A percentile compares a stretch with the other conserved stretches of the same genome.
Evolutionary conservation across 495 filamentous ascomycete species (phyloP).

Genomic region (Xylaria curta): DNA sequence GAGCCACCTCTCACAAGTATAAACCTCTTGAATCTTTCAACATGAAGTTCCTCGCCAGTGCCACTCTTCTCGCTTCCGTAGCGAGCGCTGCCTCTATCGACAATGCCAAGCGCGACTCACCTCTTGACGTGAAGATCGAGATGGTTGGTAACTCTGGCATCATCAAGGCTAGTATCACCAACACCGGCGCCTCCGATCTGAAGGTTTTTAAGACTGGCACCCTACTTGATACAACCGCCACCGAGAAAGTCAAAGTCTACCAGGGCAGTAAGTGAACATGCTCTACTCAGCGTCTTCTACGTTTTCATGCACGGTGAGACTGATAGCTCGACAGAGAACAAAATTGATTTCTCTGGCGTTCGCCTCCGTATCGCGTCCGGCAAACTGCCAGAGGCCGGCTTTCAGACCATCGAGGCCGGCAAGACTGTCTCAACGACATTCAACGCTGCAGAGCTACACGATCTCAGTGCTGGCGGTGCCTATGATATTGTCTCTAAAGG

Average conservation of each 20-base stretch:
- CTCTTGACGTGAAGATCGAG: conserved; percentile 58
- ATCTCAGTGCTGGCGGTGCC: conserved; percentile 59
- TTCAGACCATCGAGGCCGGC: conserved; percentile 61
- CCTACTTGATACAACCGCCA: conserved; percentile 61
- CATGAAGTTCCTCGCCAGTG: conserved; percentile 45
- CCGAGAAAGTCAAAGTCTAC: conserved; percentile 66
- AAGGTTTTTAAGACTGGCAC: conserved; percentile 68
- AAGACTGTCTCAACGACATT: conserved; percentile 61
- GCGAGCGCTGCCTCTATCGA: conserved; percentile 54
- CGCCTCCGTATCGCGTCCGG: conserved; percentile 53
- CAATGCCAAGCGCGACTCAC: conserved; percentile 47
- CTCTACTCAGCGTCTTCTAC: background rate
- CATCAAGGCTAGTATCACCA: conserved; percentile 66
- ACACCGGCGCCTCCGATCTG: conserved; percentile 57
- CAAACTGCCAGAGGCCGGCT: conserved; percentile 55
- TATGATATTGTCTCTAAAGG: conserved; percentile 55
- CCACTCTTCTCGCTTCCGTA: conserved; percentile 50
- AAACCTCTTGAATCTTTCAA: conserved; percentile 22
- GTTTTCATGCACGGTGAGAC: background rate
- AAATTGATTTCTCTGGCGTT: conserved; percentile 64
- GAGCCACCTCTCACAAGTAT: background rate
- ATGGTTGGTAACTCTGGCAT: conserved; percentile 61
- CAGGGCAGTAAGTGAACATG: conserved; percentile 50
- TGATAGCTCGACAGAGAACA: conserved; percentile 43
- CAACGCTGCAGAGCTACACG: conserved; percentile 62